phyloP scores from a whole-genome alignment of 345 rosid genomes.

The Citrus reticulata region DNA sequence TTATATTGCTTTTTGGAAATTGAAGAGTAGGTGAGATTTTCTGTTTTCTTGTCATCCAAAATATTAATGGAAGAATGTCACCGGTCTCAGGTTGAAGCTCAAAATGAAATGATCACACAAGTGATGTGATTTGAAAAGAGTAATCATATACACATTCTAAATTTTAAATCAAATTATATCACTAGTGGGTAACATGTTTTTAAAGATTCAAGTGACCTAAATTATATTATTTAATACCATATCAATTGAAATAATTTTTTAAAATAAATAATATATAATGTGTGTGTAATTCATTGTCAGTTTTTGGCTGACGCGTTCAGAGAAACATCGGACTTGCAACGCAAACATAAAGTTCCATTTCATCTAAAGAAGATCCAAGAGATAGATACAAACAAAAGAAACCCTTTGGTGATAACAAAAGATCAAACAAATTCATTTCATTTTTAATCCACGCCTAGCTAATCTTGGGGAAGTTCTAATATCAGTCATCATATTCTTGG shows the following conservation, averaged over 20 bases:
- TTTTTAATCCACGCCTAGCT: constrained; percentile 27
- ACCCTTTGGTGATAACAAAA: background rate
- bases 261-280: too few species aligned
- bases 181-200: too few species aligned
- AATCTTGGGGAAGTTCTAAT: constrained; percentile 64
- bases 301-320: background rate
- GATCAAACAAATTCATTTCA: background rate
- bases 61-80: background rate
- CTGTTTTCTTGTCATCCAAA: background rate
- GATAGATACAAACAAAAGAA: background rate
- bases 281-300: background rate
- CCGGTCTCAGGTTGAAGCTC: background rate
- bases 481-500: constrained; percentile 3
- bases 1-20: background rate
- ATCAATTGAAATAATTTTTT: too few species aligned
- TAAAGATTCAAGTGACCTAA: too few species aligned
- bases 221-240: too few species aligned
- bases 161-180: too few species aligned
- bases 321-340: background rate
- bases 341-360: background rate
- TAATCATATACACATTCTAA: too few species aligned
- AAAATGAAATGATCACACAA: background rate
- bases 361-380: background rate
- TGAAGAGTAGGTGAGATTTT: background rate
- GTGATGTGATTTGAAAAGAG: background rate